Base-by-base conservation (phyloP, 2,329 filamentous ascomycete genomes). In the Colletotrichum plurivorum region DNA sequence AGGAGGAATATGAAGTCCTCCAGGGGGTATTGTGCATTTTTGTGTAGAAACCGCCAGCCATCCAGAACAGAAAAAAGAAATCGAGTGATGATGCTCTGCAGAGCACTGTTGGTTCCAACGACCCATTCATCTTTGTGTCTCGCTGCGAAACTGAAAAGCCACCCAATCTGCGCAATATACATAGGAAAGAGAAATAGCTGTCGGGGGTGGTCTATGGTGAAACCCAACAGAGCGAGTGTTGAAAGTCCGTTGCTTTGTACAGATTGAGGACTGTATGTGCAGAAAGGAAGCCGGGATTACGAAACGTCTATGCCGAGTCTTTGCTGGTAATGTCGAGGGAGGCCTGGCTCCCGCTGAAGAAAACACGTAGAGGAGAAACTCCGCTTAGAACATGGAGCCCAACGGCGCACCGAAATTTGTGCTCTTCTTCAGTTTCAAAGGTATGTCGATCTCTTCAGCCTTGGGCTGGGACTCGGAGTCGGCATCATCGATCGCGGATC, bases 391-490 rank as follows among this genome's bases (percentile, higher is more conserved):
- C 59, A 71, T 65, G 39, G 57, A 57, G 57, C 71, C 71, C 43
- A 72, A 22, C 4, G 71, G 71, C 16, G 71, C 71, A n/a, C 71
- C 71, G 25, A 72, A 87, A 43, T 72, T 72, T 70, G 77, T 81
- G 18, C 81, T 84, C 27, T 75, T 79, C 73, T 78, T 84, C 48
- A 87, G 75, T 73, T 81, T 84, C 36, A 87, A 77, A 1, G 84
- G 83, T 31, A 86, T 79, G 25, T 86, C 83, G n/a, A 73, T 69
- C 51, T 82, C 80, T 16, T 80, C 73, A 4, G 73, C 74, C 39
- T 79, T 77, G 39, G 71, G 71, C 22, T 68, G 70, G 25, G 66
- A 71, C 18, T 73, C 78, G 13, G 41, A 43, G 15, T 43, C 13
- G 45, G 69, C 70, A 27, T 73, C 73, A 8, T 69, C 70, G 39